Evolutionary conservation across 1,284 basidiomycete genomes (phyloP), one percentile per base, ranked within the genome.

Genomic region (Cryptococcus depauperatus): DNA sequence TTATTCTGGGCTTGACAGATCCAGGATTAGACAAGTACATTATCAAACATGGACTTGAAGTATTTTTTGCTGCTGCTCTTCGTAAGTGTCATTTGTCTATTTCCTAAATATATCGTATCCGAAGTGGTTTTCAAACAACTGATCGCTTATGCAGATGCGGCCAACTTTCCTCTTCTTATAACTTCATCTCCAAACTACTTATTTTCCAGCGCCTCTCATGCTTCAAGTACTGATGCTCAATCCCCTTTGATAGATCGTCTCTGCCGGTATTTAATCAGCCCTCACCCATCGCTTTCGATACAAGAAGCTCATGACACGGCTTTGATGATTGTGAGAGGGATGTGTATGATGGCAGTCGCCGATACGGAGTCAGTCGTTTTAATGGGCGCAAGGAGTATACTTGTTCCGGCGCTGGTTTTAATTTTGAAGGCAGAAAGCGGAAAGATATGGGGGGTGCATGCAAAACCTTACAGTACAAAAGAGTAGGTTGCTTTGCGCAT

Each of bases 361-460:
- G 54, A 66, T 34, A 35, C 49, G 4, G 62, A 67, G 45, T 61
- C 61, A 2, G 52, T 59, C 1, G 46, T 63, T 2, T 53, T 69
- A n/a, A 51, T 69, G 32, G 55, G 55, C 2, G 53, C 61, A n/a
- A 42, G 47, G 32, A 55, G 57, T 10, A 42, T 57, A 2, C 54
- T 69, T 8, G 51, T 62, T 1, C 55, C 62, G 4, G 57, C 57
- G 1, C 50, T 69, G 13, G 50, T 64, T 13, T 37, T 54, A 23
- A 33, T 66, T 11, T 42, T 69, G 7, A 48, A 62, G 5, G 44
- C 58, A 6, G 59, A 66, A 39, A 47, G 54, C 9, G 37, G 45
- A 1, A 52, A 51, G 27, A 39, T 67, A 2, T 66, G 62, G 58
- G 62, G 65, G 2, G 43, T 67, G 2, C 48, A 54, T 13, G 37